Percentiles rank a stretch among this genome's conserved stretches.
phyloP scores from a whole-genome alignment of 345 rosid genomes.

The Ceriops decandra region DNA sequence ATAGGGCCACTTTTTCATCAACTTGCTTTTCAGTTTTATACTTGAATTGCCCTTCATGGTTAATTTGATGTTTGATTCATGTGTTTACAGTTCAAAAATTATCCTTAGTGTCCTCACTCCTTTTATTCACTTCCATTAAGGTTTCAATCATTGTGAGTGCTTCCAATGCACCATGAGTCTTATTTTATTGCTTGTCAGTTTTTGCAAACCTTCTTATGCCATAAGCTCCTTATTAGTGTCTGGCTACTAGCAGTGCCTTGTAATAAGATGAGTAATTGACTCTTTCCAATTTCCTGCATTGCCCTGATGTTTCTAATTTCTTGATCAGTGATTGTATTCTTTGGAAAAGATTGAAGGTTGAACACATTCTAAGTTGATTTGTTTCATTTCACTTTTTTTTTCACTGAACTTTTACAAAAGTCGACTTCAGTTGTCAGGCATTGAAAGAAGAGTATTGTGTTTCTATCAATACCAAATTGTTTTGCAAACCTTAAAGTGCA shows the following conservation, averaged over 20 bases:
- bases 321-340: not conserved
- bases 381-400: not conserved
- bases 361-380: not conserved
- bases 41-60: not conserved
- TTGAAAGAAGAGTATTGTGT: too few species aligned
- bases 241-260: not conserved
- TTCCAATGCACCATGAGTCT: not conserved
- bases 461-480: not conserved
- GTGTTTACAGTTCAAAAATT: not conserved
- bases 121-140: not conserved
- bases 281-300: not conserved
- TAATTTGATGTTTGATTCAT: not conserved
- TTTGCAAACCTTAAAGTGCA: not conserved
- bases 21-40: not conserved
- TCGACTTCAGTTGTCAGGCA: constrained; percentile 3
- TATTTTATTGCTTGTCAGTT: not conserved
- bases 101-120: not conserved
- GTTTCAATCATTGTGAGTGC: not conserved
- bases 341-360: not conserved
- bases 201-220: constrained; percentile 1
- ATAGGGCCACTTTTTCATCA: not conserved
- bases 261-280: not conserved
- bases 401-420: constrained; percentile 6
- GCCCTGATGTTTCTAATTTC: not conserved
- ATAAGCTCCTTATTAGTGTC: not conserved